Evolutionary conservation across 805 yeast genomes (phyloP).

Genomic region (Pichia rugopelliculosa): DNA sequence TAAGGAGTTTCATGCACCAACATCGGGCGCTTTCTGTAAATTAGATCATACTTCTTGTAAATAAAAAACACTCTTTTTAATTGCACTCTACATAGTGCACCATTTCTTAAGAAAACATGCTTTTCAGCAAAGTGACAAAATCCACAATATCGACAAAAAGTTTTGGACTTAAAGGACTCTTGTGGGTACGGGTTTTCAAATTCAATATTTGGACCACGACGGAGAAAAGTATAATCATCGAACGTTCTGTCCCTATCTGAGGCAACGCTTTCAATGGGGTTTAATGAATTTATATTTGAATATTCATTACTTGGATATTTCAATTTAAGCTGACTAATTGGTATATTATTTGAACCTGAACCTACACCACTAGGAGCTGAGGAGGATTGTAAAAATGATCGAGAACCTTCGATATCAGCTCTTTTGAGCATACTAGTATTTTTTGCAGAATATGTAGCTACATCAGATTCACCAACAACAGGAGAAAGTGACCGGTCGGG

Average conservation of each 20-base stretch:
- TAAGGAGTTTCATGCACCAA: neutral
- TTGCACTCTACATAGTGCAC: neutral
- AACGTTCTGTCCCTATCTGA: neutral
- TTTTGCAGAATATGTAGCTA: neutral
- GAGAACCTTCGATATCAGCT: too few relatives aligned
- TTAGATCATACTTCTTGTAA: neutral
- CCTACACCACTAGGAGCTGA: neutral
- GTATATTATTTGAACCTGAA: neutral
- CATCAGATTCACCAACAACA: neutral
- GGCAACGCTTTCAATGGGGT: neutral
- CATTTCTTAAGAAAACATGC: neutral
- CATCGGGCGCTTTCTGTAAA: neutral
- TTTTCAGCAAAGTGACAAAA: neutral
- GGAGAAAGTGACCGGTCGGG: too few relatives aligned
- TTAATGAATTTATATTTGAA: neutral
- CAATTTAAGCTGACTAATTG: neutral
- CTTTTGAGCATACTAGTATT: neutral
- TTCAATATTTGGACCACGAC: neutral
- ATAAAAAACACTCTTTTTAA: neutral
- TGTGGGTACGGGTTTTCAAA: neutral
- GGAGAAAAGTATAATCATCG: neutral
- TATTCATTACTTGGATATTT: neutral
- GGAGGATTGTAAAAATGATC: neutral
- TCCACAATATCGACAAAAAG: neutral
- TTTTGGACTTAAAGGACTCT: neutral